Percentiles rank a stretch among this genome's conserved stretches.
Conservation (phyloP, 73 alveolate genomes). For the Paramecium caudatum region DNA sequence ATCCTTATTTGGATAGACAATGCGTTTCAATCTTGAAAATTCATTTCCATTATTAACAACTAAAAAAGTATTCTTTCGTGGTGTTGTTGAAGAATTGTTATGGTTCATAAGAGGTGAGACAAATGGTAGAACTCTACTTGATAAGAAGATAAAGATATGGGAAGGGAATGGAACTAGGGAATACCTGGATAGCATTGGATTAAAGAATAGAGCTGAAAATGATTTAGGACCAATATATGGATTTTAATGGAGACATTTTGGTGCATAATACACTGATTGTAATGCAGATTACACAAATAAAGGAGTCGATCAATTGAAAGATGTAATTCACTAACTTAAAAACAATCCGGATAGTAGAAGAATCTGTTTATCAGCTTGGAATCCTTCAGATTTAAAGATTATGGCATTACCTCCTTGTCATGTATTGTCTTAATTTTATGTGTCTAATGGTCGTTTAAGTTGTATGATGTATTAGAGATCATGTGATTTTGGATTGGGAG, state of each 20-base stretch:
- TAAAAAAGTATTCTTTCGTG: constrained; percentile 96
- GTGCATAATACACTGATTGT: constrained; percentile 93
- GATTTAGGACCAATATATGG: constrained; percentile 98
- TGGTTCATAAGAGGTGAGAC: constrained; percentile 97
- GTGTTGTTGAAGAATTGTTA: constrained; percentile 95
- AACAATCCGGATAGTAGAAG: constrained; percentile 92
- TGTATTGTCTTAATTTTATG: constrained; percentile 95
- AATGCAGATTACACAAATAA: constrained; percentile 88
- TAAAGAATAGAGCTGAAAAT: constrained; percentile 90
- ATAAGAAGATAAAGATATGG: constrained; percentile 95
- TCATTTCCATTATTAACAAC: constrained; percentile 97
- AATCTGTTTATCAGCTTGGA: constrained; percentile 96
- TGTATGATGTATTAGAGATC: constrained; percentile 87
- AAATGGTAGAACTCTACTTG: constrained; percentile 87
- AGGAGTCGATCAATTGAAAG: constrained; percentile 94
- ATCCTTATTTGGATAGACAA: constrained; percentile 90
- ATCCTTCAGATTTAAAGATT: constrained; percentile 88
- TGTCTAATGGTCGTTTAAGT: constrained; percentile 82
- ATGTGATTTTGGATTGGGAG: constrained; percentile 94
- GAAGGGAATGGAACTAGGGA: constrained; percentile 97
- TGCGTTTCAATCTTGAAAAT: constrained; percentile 91
- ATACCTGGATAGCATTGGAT: constrained; percentile 90
- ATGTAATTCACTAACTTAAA: constrained; percentile 86
- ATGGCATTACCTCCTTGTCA: constrained; percentile 99
- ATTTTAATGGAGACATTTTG: constrained; percentile 98